Evolutionary conservation across 2,329 filamentous ascomycete genomes (phyloP).

Genomic region (Epichloe typhina): DNA sequence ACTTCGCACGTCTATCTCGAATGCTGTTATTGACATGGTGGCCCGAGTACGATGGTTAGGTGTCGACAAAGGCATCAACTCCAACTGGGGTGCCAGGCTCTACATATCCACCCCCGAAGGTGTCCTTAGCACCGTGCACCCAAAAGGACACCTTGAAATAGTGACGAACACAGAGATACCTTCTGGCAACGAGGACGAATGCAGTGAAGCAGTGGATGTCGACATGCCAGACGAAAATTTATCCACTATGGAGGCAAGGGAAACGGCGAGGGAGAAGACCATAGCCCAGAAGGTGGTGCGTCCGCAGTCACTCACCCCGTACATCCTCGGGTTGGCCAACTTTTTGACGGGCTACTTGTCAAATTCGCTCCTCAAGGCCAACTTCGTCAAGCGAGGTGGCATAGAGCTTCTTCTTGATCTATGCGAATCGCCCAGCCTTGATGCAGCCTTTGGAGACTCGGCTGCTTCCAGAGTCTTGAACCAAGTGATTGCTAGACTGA

Average conservation of each 20-base stretch:
- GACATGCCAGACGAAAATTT: constrained; percentile 48
- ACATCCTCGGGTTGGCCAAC: constrained; percentile 60
- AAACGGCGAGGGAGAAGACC: constrained; percentile 1
- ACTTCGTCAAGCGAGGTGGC: constrained; percentile 67
- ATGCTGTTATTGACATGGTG: constrained; percentile 81
- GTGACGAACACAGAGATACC: constrained; percentile 13
- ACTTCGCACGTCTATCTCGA: constrained; percentile 66
- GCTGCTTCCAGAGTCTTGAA: constrained; percentile 57
- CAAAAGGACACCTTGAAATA: constrained; percentile 29
- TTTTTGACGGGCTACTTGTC: constrained; percentile 66
- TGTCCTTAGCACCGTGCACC: constrained; percentile 37
- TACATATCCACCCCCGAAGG: constrained; percentile 48
- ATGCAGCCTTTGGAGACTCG: constrained; percentile 45
- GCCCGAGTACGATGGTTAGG: constrained; percentile 66
- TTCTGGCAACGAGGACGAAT: constrained; percentile 26
- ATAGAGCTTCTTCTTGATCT: constrained; percentile 77
- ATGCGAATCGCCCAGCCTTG: constrained; percentile 67
- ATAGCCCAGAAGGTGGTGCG: constrained; percentile 11
- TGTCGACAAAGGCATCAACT: constrained; percentile 51
- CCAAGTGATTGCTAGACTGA: constrained; percentile 61
- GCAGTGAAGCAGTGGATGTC: constrained; percentile 36
- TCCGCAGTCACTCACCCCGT: constrained; percentile 41
- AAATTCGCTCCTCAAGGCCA: constrained; percentile 57
- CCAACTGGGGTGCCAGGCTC: constrained; percentile 68
- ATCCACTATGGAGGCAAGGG: constrained; percentile 6